These are phyloP conservation scores for Taphrina sp. DNA, from an alignment of 1,139 yeast species.

Conservation along the genomic window DNA sequence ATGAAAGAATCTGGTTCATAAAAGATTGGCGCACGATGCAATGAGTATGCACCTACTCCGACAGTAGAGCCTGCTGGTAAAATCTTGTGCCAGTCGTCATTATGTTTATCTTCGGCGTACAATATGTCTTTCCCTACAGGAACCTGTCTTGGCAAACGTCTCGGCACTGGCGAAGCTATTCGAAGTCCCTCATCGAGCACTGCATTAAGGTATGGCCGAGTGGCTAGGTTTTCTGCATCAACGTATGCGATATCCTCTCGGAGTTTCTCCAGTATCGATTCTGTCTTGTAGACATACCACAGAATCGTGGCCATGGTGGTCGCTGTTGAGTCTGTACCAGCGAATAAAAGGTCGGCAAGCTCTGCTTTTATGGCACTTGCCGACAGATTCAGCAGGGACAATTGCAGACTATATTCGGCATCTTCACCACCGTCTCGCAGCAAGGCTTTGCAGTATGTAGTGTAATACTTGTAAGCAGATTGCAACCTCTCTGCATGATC, in stretches of 20 bases:
- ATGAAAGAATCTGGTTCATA: slow-evolving; percentile 5
- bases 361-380: slow-evolving; percentile 13
- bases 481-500: too few relatives aligned
- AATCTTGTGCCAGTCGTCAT: slow-evolving; percentile 30
- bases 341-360: slow-evolving; percentile 20
- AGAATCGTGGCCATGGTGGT: slow-evolving; percentile 18
- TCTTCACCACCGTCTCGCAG: background rate
- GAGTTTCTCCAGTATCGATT: slow-evolving; percentile 1
- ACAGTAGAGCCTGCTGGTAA: slow-evolving; percentile 24
- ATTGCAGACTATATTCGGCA: background rate
- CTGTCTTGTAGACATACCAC: slow-evolving; percentile 12
- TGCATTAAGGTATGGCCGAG: slow-evolving; percentile 11
- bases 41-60: slow-evolving; percentile 20
- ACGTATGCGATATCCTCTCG: slow-evolving; percentile 10
- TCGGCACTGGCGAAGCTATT: slow-evolving; percentile 19
- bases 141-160: slow-evolving; percentile 23
- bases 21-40: slow-evolving; percentile 21
- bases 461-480: slow-evolving; percentile 3
- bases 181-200: slow-evolving; percentile 20
- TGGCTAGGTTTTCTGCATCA: background rate
- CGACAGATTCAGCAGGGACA: slow-evolving; percentile 2
- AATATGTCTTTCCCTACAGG: slow-evolving; percentile 10
- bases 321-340: slow-evolving; percentile 28
- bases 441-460: background rate
- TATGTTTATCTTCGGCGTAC: slow-evolving; percentile 26